phyloP scores from a whole-genome alignment of 306 rosid species.

The Lagenaria siceraria region DNA sequence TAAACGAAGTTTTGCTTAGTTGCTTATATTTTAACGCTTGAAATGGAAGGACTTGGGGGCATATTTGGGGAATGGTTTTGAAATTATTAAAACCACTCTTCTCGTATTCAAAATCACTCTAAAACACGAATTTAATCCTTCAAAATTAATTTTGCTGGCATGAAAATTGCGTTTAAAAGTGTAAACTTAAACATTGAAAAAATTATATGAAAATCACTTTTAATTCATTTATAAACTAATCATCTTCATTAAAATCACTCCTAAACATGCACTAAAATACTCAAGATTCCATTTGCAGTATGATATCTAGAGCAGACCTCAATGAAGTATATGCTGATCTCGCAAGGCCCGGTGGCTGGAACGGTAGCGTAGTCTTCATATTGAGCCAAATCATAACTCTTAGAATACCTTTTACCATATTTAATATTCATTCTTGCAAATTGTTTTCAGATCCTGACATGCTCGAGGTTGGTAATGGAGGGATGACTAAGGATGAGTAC shows the following conservation, averaged over 20 bases:
- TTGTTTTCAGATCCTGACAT: conserved; percentile 76
- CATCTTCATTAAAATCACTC: too few relatives aligned
- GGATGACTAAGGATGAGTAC: conserved; percentile 78
- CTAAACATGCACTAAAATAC: not conserved
- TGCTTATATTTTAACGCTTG: not conserved
- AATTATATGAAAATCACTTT: too few relatives aligned
- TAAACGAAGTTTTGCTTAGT: not conserved
- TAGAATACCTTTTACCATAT: not conserved
- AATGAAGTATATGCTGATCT: conserved; percentile 67
- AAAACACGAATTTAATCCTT: too few relatives aligned
- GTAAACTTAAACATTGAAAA: too few relatives aligned
- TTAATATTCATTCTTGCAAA: not conserved
- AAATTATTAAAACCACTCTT: too few relatives aligned
- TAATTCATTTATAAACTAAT: too few relatives aligned
- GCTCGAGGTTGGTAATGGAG: conserved; percentile 97
- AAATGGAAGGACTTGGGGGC: not conserved
- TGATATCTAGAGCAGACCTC: conserved; percentile 69
- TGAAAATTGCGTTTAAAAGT: too few relatives aligned
- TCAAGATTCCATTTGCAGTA: conserved; percentile 33
- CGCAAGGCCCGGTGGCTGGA: conserved; percentile 97
- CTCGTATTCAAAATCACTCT: too few relatives aligned
- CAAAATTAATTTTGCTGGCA: too few relatives aligned
- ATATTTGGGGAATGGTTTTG: too few relatives aligned
- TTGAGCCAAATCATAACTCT: not conserved
- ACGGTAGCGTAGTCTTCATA: conserved; percentile 36